Evolutionary conservation across 2,329 filamentous ascomycete species (phyloP).

Genomic region (Seiridium cupressi): DNA sequence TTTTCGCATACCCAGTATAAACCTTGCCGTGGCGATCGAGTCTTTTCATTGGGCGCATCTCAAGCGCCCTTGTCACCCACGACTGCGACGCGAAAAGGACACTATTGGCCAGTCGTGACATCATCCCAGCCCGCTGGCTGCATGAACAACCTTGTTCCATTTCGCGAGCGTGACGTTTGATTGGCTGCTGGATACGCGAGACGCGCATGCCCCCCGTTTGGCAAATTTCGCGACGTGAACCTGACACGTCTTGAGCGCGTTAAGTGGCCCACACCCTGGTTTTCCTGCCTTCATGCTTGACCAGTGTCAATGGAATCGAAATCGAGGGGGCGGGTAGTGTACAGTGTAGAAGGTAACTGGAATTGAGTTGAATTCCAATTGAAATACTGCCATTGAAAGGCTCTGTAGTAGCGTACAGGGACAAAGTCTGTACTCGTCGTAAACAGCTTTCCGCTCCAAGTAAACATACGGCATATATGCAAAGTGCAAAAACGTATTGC

Average conservation of each 20-base stretch:
- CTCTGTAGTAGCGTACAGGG: neutral
- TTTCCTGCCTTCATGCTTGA: neutral
- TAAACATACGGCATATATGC: neutral
- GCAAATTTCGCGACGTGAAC: neutral
- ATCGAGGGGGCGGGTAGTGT: neutral
- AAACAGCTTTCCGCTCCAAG: neutral
- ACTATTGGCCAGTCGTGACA: slow-evolving; percentile 1
- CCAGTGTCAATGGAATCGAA: neutral
- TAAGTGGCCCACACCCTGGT: slow-evolving; percentile 7
- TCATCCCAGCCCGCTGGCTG: neutral
- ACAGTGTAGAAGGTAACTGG: neutral
- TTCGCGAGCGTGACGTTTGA: neutral
- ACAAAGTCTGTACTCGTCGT: neutral
- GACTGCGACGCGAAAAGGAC: neutral
- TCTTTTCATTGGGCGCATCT: too few relatives aligned
- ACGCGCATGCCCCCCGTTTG: slow-evolving; percentile 1
- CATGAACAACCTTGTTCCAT: neutral
- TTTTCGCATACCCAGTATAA: too few relatives aligned
- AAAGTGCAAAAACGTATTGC: neutral
- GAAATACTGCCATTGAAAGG: too few relatives aligned
- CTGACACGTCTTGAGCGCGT: neutral
- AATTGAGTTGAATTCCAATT: neutral
- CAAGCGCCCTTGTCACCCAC: neutral
- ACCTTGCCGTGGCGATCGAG: too few relatives aligned
- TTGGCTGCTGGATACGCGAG: slow-evolving; percentile 4